Base-by-base conservation (phyloP, 1,284 basidiomycete species). In the Cryptococcus sp. region DNA sequence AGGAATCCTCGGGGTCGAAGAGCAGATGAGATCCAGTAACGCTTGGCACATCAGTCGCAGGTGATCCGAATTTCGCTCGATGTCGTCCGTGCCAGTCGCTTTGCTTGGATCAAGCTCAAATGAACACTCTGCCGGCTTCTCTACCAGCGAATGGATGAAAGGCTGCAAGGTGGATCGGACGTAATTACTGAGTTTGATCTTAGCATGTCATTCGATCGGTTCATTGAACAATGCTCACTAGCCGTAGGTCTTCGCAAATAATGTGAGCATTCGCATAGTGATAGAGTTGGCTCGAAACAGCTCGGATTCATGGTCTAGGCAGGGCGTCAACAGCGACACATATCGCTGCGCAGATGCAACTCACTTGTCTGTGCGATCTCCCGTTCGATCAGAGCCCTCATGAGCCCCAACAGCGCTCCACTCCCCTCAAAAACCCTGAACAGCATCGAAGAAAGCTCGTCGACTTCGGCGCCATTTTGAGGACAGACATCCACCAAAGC, bases 401-500 rank as follows among this genome's bases (percentile, higher is more conserved):
- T 81, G 40, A 96, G 80, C 40, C 80, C 82, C 74, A 93, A 83
- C 35, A 93, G 79, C 3, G 86, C 73, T 11, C 78, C 81, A 19
- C 88, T 85, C 3, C 87, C 87, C 71, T 94, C 88, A 72, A 93
- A 93, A 20, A 92, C 80, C 63, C 93, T 90, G 68, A 95, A 83
- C 52, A 96, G 80, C n/a, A 94, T 86, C 2, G 87, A 65, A 0
- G 72, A 86, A 47, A 93, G 87, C 80, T 93, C 87, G 62, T 93
- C 91, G 7, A 89, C 86, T 68, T 93, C 90, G 19, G 76, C 74
- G 16, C 87, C 81, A 10, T 46, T 51, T 25, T 65, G 56, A 5
- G 90, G 88, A 68, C 91, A 93, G 1, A 87, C 85, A 73, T 94
- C 90, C 72, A 90, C 91, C 49, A 94, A 88, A 0, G 91, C 90